A percentile compares a stretch with the other conserved stretches of the same genome.
phyloP scores from a whole-genome alignment of 2,329 filamentous ascomycete species.

The Fusarium dimerum region DNA sequence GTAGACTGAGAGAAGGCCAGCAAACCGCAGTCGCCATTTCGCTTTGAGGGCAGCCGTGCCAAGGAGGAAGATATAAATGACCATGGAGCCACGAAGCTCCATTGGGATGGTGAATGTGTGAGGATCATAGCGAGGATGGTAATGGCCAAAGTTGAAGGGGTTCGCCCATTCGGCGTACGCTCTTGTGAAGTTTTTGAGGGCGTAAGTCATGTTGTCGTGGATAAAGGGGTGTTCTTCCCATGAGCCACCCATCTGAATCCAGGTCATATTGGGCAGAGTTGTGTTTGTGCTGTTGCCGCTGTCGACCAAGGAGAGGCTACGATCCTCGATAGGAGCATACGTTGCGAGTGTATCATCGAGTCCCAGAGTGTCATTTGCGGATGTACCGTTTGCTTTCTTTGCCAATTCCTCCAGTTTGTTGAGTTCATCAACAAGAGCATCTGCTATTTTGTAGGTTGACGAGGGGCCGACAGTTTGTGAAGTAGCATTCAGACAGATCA shows the following conservation, averaged over 20 bases:
- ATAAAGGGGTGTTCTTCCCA: constrained; percentile 45
- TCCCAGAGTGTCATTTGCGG: neutral
- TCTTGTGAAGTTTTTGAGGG: constrained; percentile 40
- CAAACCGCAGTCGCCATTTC: constrained; percentile 35
- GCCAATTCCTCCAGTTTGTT: constrained; percentile 8
- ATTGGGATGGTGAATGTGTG: constrained; percentile 45
- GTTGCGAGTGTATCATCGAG: constrained; percentile 7
- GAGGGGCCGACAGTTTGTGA: constrained; percentile 31
- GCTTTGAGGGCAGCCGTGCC: constrained; percentile 39
- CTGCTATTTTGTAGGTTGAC: constrained; percentile 30
- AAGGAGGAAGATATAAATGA: constrained; percentile 42
- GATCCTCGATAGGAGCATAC: constrained; percentile 4
- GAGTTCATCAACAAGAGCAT: constrained; percentile 15
- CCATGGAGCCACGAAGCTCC: constrained; percentile 43
- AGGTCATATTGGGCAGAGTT: constrained; percentile 25
- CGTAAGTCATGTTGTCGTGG: constrained; percentile 40
- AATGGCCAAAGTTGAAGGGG: constrained; percentile 41
- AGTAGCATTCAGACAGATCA: constrained; percentile 37
- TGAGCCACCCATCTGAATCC: constrained; percentile 41
- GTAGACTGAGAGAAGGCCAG: constrained; percentile 33
- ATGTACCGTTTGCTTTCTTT: constrained; percentile 3
- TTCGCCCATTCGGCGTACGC: constrained; percentile 43
- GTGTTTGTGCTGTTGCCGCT: constrained; percentile 33
- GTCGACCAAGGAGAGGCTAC: neutral
- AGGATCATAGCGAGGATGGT: constrained; percentile 42